Evolutionary conservation across 805 yeast genomes (phyloP), one percentile per base, ranked within the genome.

Genomic region (Pichia eremophila): DNA sequence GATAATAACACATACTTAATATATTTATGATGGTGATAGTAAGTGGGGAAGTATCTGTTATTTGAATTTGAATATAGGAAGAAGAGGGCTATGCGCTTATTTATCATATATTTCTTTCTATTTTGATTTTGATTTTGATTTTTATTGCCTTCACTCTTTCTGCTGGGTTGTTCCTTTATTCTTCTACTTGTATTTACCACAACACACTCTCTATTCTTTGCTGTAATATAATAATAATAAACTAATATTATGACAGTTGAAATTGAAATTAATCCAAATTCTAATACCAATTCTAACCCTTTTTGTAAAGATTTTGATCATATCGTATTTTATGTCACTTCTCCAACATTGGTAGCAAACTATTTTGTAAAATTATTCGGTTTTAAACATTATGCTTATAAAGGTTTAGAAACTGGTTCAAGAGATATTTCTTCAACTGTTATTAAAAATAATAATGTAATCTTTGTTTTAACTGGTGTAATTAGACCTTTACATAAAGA

Each of bases 251-350:
- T 47, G 45, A 41, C 45, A 27, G 29, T 48, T 8, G 31, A 35
- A 18, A 42, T 48, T 6, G 34, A 39, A 22, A 45, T 47, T 12
- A 19, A 42, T 25, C 45, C 47, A 19, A 10, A 15, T 14, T 22
- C 25, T 22, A 22, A 22, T 22, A 22, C 4, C 25, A 22, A 22
- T 22, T 22, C 25, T 4, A 22, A 22, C 6, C 11, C n/a, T 5
- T 29, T 47, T 5, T 47, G 51, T 35, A 18, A 31, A 8, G 77
- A 74, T n/a, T 85, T 81, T 58, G 81, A 77, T 63, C 82, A 81
- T 56, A 70, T 85, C 4, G 81, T 83, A 14, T 77, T 83, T 71
- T 83, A 81, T 51, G 83, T 81, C 12, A 75, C 86, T n/a, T 84
- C 85, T 53, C 85, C 91, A 25, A 79, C 77, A 50, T 78, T 77